Conservation (phyloP, 371 early-diverging fungal species). For the Syncephalastrum monosporum region DNA sequence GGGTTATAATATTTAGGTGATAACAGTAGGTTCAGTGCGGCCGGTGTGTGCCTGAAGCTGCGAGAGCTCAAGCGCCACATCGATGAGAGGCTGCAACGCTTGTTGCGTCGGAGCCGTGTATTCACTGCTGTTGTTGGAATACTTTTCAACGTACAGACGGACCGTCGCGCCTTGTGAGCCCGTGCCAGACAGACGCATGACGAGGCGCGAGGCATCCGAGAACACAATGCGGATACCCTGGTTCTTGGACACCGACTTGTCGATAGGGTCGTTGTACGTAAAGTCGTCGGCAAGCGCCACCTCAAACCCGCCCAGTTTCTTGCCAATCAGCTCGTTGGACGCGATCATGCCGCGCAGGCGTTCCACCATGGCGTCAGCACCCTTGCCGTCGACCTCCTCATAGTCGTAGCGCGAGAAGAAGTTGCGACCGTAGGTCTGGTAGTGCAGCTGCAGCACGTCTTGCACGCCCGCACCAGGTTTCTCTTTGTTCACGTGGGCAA, state of each 20-base stretch:
- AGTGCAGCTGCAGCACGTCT: constrained; percentile 81
- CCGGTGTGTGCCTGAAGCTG: constrained; percentile 83
- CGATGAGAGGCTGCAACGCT: constrained; percentile 88
- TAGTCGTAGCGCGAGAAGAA: constrained; percentile 97
- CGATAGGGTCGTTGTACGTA: constrained; percentile 92
- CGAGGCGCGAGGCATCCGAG: constrained; percentile 85
- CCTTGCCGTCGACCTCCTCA: constrained; percentile 88
- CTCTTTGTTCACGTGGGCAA: constrained; percentile 73
- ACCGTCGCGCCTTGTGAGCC: constrained; percentile 96
- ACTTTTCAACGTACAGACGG: constrained; percentile 95
- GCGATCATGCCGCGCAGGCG: constrained; percentile 60
- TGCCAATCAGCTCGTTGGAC: constrained; percentile 53
- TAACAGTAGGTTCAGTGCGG: constrained; percentile 91
- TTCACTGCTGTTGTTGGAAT: constrained; percentile 61
- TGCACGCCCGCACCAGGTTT: constrained; percentile 60
- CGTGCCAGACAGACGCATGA: constrained; percentile 93
- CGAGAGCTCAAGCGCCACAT: constrained; percentile 78
- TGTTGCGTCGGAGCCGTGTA: constrained; percentile 72
- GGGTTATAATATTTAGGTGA: constrained; percentile 58
- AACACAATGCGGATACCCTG: constrained; percentile 94
- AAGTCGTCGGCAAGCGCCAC: constrained; percentile 87
- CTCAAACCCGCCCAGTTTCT: constrained; percentile 59
- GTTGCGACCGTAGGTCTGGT: constrained; percentile 88
- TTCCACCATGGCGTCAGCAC: constrained; percentile 78
- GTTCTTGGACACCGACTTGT: constrained; percentile 79